Evolutionary conservation across 2,329 filamentous ascomycete genomes (phyloP), one percentile per base, ranked within the genome.

Genomic region (Exophiala bonariae): DNA sequence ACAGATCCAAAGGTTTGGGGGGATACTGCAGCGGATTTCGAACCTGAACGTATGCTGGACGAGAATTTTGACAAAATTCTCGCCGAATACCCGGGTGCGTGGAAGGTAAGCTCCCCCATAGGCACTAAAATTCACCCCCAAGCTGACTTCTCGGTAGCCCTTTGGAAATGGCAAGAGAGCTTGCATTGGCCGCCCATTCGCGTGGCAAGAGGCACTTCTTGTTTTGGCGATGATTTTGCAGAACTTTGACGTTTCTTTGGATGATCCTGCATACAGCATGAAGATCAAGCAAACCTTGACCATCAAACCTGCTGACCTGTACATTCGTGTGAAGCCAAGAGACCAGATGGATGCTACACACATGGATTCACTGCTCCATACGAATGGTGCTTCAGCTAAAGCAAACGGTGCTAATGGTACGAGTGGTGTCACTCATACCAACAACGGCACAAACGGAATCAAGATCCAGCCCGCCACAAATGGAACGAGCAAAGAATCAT

Each of bases 131-230:
- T 14, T 14, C 8, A 34, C 5, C n/a, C n/a, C 32, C 14, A 34
- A 18, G 6, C n/a, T 34, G n/a, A 34, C n/a, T 34, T 34, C 17
- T 5, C 32, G 23, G 11, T 85, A 86, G 65, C 85, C 86, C 3
- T 90, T 89, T 56, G 87, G 87, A 1, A 85, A 86, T 48, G 86
- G 86, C 1, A 73, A 78, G 54, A 71, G 86, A 42, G 82, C 73
- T 1, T 91, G 86, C 56, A 89, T 89, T 48, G 86, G 87, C 3
- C 72, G 85, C 1, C 75, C 80, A 0, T 90, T 90, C 61, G 85
- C 86, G 1, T 86, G 82, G 82, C 86, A 90, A 60, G 87, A 90
- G 65, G 74, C 78, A 2, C 61, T 85, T 7, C 67, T 87, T 1
- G 76, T 77, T 7, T 70, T 82, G 56, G 80, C 81, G 0, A 75